Percentiles rank a stretch among this genome's conserved stretches.
These are phyloP conservation scores for Ettlia oleoabundans DNA, from an alignment of 139 green algal genomes.

Conservation along the genomic window DNA sequence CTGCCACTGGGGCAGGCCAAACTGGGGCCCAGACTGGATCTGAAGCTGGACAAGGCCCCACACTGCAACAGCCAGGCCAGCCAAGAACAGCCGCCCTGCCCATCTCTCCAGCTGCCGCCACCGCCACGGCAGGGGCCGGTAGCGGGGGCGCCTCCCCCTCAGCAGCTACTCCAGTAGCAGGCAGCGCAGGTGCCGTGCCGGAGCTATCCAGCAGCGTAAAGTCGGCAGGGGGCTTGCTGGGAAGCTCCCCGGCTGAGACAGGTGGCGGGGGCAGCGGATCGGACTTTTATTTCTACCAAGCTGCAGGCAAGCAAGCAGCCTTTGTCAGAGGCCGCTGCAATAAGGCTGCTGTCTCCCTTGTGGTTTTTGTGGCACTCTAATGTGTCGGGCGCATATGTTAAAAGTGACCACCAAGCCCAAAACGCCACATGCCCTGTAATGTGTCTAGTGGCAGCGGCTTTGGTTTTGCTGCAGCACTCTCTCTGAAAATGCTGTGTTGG, in stretches of 20 bases:
- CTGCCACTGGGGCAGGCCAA: no score
- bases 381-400: no score
- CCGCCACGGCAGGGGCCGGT: background rate
- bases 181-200: background rate
- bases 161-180: background rate
- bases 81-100: background rate
- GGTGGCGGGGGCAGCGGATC: background rate
- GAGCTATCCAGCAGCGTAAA: slow-evolving; percentile 18
- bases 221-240: slow-evolving; percentile 25
- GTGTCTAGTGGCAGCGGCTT: no score
- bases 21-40: background rate
- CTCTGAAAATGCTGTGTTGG: no score
- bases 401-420: no score
- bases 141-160: no score
- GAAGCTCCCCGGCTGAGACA: background rate
- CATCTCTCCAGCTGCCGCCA: background rate
- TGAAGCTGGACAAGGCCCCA: background rate
- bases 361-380: background rate
- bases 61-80: background rate
- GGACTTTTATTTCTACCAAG: slow-evolving; percentile 66
- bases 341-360: background rate
- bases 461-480: background rate
- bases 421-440: no score
- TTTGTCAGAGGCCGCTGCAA: background rate
- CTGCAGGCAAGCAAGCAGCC: background rate